phyloP scores from a whole-genome alignment of 1,139 yeast species.

The Yamadazyma trypodendri region DNA sequence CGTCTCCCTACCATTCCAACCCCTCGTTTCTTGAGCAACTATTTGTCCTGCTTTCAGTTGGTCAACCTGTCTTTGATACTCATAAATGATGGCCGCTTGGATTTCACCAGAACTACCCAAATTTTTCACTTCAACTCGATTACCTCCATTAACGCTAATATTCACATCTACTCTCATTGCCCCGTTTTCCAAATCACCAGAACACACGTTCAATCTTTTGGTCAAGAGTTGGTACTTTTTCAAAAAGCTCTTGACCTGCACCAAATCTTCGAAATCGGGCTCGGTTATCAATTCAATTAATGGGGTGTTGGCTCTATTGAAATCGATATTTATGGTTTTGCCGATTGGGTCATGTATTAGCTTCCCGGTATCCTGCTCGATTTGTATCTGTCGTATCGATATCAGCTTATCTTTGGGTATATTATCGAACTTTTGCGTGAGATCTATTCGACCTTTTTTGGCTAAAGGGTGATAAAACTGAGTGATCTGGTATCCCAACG shows the following conservation, averaged over 20 bases:
- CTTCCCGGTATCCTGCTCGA: slow-evolving; percentile 95
- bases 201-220: slow-evolving; percentile 66
- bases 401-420: slow-evolving; percentile 40
- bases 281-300: slow-evolving; percentile 87
- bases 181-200: slow-evolving; percentile 92
- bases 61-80: slow-evolving; percentile 65
- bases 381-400: slow-evolving; percentile 70
- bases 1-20: slow-evolving; percentile 82
- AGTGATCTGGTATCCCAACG: slow-evolving; percentile 92
- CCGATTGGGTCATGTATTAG: slow-evolving; percentile 55
- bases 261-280: slow-evolving; percentile 74
- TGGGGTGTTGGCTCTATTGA: slow-evolving; percentile 83
- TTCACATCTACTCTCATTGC: slow-evolving; percentile 95
- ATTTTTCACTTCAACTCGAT: slow-evolving; percentile 86
- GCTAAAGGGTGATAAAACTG: slow-evolving; percentile 87
- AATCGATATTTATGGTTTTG: slow-evolving; percentile 58
- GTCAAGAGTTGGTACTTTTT: slow-evolving; percentile 76
- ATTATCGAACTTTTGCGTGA: slow-evolving; percentile 55
- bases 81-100: slow-evolving; percentile 71
- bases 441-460: slow-evolving; percentile 53
- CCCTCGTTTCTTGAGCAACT: slow-evolving; percentile 73
- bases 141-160: slow-evolving; percentile 67
- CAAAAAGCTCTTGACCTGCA: slow-evolving; percentile 74
- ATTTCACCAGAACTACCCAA: slow-evolving; percentile 83
- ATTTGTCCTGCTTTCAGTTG: slow-evolving; percentile 33